Conservation (phyloP, 2,329 filamentous ascomycete species). For the Huntiella savannae region DNA sequence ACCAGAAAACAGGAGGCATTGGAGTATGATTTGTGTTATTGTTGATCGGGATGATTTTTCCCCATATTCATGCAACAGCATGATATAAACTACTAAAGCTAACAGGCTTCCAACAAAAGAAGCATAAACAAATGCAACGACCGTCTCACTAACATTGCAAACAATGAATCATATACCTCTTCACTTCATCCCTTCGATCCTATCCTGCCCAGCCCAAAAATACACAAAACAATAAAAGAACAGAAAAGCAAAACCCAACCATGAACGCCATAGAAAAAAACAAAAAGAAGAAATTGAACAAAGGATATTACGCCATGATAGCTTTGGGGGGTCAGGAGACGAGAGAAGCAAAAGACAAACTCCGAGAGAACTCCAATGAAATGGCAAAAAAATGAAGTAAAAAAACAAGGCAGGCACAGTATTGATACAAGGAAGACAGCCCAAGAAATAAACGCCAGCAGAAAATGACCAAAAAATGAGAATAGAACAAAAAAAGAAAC, state of each 20-base stretch:
- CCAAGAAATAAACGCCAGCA: slow-evolving; percentile 5
- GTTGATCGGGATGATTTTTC: background rate
- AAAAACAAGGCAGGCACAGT: slow-evolving; percentile 5
- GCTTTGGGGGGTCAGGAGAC: background rate
- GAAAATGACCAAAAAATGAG: slow-evolving; percentile 7
- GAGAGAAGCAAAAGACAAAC: background rate
- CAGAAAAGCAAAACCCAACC: slow-evolving; percentile 2
- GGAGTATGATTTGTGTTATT: slow-evolving; percentile 9
- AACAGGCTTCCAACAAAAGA: background rate
- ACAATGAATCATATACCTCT: slow-evolving; percentile 11
- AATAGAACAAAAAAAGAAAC: slow-evolving; percentile 9
- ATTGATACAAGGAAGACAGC: slow-evolving; percentile 10
- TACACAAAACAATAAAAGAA: background rate
- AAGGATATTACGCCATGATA: slow-evolving; percentile 8
- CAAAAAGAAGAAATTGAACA: slow-evolving; percentile 1
- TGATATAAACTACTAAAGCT: slow-evolving; percentile 7
- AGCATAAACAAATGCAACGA: slow-evolving; percentile 1
- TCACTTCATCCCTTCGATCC: slow-evolving; percentile 5
- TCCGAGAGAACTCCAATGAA: background rate
- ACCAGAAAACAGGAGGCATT: background rate
- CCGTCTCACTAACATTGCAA: slow-evolving; percentile 8
- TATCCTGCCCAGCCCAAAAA: background rate
- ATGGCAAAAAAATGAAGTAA: slow-evolving; percentile 2
- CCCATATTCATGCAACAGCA: slow-evolving; percentile 9
- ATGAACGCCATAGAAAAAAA: slow-evolving; percentile 2